These are phyloP conservation scores for Oryza longistaminata DNA, from an alignment of 176 grass and related monocot genomes.

Conservation along the genomic window DNA sequence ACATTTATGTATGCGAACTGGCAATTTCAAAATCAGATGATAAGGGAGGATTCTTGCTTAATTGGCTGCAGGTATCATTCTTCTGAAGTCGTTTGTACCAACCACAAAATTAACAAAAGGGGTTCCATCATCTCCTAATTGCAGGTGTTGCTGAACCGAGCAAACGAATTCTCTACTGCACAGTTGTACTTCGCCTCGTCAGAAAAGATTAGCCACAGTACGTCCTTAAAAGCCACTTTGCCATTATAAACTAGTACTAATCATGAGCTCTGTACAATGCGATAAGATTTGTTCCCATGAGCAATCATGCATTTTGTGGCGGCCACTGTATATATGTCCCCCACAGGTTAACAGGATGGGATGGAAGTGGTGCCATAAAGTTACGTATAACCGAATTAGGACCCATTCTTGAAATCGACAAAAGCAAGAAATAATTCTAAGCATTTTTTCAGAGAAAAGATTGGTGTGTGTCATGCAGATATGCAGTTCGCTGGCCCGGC, in stretches of 20 bases:
- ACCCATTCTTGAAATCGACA: not conserved
- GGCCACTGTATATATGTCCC: not conserved
- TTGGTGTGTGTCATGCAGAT: not conserved
- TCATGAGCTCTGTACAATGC: slow-evolving; percentile 24
- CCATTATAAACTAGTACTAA: slow-evolving; percentile 13
- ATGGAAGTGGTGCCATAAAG: not conserved
- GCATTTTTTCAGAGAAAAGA: not conserved
- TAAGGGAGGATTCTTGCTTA: slow-evolving; percentile 21
- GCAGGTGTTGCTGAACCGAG: not conserved
- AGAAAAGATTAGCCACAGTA: slow-evolving; percentile 2
- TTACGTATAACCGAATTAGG: not conserved
- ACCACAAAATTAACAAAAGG: slow-evolving; percentile 8
- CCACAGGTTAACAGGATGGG: not conserved
- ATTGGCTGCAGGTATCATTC: slow-evolving; percentile 8
- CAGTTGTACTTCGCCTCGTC: not conserved
- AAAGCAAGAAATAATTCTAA: not conserved
- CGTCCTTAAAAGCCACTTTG: slow-evolving; percentile 16
- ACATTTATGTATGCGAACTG: slow-evolving; percentile 27
- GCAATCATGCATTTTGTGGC: slow-evolving; percentile 36
- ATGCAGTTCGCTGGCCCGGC: not conserved
- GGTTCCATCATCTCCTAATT: slow-evolving; percentile 11
- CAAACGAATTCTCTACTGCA: slow-evolving; percentile 11
- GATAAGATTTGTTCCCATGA: slow-evolving; percentile 25
- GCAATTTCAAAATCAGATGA: slow-evolving; percentile 20
- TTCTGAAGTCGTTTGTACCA: slow-evolving; percentile 11